Percentiles rank a stretch among this genome's conserved stretches.
phyloP scores from a whole-genome alignment of 345 rosid species.

The Draba incana region DNA sequence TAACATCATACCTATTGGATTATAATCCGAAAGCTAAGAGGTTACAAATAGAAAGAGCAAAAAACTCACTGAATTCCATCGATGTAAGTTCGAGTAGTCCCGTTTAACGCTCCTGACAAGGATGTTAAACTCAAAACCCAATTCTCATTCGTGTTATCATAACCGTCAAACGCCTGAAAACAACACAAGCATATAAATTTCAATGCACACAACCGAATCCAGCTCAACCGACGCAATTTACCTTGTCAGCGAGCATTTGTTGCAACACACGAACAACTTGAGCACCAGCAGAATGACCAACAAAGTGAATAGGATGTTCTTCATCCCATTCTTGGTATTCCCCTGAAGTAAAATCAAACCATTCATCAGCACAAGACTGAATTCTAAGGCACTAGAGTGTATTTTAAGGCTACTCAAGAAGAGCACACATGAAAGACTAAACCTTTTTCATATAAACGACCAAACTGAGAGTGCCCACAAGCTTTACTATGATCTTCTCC shows the following conservation, averaged over 20 bases:
- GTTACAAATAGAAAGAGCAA: slow-evolving; percentile 8
- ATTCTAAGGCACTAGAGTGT: background rate
- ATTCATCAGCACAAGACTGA: slow-evolving; percentile 27
- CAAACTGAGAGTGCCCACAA: slow-evolving; percentile 90
- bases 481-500: slow-evolving; percentile 94
- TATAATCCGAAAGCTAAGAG: slow-evolving; percentile 1
- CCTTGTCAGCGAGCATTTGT: slow-evolving; percentile 98
- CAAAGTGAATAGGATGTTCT: slow-evolving; percentile 93
- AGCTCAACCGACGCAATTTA: slow-evolving; percentile 20
- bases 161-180: slow-evolving; percentile 71
- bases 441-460: slow-evolving; percentile 84
- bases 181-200: background rate
- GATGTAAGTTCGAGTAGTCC: slow-evolving; percentile 85
- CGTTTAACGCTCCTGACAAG: slow-evolving; percentile 94
- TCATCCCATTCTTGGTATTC: slow-evolving; percentile 93
- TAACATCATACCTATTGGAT: background rate
- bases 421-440: slow-evolving; percentile 11
- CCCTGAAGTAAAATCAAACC: slow-evolving; percentile 51
- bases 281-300: slow-evolving; percentile 98
- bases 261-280: slow-evolving; percentile 98
- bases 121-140: slow-evolving; percentile 97
- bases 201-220: slow-evolving; percentile 17
- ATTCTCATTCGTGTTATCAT: slow-evolving; percentile 78
- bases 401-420: background rate
- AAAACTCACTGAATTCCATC: slow-evolving; percentile 89